A percentile compares a stretch with the other conserved stretches of the same genome.
phyloP scores from a whole-genome alignment of 73 alveolate species.

The Stentor coeruleus region DNA sequence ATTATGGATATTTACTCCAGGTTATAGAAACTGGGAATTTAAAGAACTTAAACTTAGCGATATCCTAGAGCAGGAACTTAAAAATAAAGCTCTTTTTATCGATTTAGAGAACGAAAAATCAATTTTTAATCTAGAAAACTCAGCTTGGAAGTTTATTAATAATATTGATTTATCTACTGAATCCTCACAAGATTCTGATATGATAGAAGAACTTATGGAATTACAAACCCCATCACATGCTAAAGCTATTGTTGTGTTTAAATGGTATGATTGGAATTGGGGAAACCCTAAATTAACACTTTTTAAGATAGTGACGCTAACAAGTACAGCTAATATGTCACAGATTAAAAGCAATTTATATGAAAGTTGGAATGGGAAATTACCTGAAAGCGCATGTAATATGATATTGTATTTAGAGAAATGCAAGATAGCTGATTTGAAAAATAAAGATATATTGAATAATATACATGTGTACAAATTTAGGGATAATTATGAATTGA shows the following conservation, averaged over 20 bases:
- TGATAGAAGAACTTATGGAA: background rate
- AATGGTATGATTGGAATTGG: background rate
- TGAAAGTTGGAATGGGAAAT: background rate
- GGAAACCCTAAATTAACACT: background rate
- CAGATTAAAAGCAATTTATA: background rate
- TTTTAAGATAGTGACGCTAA: background rate
- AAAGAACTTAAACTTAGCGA: background rate
- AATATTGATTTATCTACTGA: background rate
- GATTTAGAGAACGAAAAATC: background rate
- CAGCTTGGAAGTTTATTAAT: background rate
- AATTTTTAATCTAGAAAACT: background rate
- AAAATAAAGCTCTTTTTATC: background rate
- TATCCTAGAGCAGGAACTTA: background rate
- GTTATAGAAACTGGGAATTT: constrained; percentile 13
- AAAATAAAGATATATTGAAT: background rate
- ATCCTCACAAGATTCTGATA: background rate
- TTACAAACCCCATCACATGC: background rate
- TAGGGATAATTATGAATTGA: background rate
- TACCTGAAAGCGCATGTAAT: background rate
- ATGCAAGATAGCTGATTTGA: background rate
- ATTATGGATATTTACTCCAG: constrained; percentile 10
- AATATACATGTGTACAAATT: background rate
- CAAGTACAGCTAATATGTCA: background rate
- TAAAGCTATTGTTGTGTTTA: constrained; percentile 2
- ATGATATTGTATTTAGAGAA: background rate